Evolutionary conservation across 805 yeast species (phyloP).

Genomic region (Clavispora santaluciae): DNA sequence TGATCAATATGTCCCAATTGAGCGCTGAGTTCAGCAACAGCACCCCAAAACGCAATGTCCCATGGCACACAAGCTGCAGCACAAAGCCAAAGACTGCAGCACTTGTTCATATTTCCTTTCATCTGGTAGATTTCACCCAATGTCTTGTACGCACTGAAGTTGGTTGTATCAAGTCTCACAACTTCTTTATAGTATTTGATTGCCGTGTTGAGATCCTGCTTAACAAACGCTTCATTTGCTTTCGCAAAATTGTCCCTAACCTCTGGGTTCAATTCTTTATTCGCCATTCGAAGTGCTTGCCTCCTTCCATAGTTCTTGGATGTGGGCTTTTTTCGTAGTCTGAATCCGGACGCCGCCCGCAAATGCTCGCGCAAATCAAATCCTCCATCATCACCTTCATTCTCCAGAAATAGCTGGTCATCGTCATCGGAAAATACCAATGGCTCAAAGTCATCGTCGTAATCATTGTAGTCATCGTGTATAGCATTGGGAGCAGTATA

Average conservation of each 20-base stretch:
- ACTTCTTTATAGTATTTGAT: constrained; percentile 60
- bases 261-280: constrained; percentile 62
- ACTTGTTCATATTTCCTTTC: constrained; percentile 62
- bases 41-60: constrained; percentile 75
- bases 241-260: constrained; percentile 58
- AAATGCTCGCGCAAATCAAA: constrained; percentile 56
- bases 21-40: constrained; percentile 63
- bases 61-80: constrained; percentile 75
- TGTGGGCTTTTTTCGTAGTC: constrained; percentile 34
- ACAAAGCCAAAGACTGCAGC: constrained; percentile 76
- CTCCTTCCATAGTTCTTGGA: constrained; percentile 35
- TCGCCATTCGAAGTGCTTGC: constrained; percentile 28
- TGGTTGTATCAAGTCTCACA: constrained; percentile 69
- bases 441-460: constrained; percentile 15
- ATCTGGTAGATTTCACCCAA: constrained; percentile 76
- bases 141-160: constrained; percentile 81
- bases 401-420: constrained; percentile 16
- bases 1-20: constrained; percentile 67
- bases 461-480: constrained; percentile 3
- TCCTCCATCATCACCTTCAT: constrained; percentile 38
- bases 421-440: constrained; percentile 21
- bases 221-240: constrained; percentile 79
- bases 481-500: neutral
- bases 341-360: constrained; percentile 63
- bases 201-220: constrained; percentile 56